phyloP scores from a whole-genome alignment of 2,329 filamentous ascomycete genomes.

The Apiospora phragmitis region DNA sequence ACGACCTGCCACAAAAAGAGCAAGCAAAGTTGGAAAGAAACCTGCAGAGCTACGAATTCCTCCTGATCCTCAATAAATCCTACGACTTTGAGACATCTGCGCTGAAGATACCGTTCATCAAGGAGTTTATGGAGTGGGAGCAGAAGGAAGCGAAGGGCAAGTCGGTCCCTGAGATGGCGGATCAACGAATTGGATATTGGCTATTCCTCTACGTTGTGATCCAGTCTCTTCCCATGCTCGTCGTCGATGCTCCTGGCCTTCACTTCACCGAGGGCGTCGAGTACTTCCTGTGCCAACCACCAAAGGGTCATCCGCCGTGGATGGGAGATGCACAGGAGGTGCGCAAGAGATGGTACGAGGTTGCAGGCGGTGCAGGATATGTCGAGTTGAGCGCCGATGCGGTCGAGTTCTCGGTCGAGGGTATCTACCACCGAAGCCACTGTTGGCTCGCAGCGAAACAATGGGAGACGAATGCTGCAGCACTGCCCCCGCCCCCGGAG shows the following conservation, averaged over 20 bases:
- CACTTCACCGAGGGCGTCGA: constrained; percentile 71
- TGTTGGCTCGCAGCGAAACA: constrained; percentile 36
- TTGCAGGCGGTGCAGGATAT: constrained; percentile 61
- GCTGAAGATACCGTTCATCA: constrained; percentile 61
- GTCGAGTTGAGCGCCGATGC: constrained; percentile 62
- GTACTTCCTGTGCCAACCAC: constrained; percentile 79
- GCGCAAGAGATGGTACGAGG: constrained; percentile 72
- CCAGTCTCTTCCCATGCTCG: constrained; percentile 75
- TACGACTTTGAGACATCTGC: constrained; percentile 75
- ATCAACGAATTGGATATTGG: constrained; percentile 77
- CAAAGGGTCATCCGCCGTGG: constrained; percentile 74
- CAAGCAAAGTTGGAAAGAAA: constrained; percentile 71
- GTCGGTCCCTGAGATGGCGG: constrained; percentile 64
- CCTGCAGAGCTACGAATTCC: constrained; percentile 77
- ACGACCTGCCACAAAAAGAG: constrained; percentile 68
- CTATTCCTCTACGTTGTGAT: constrained; percentile 78
- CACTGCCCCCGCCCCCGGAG: constrained; percentile 22
- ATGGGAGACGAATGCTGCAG: constrained; percentile 31
- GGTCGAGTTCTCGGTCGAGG: constrained; percentile 45
- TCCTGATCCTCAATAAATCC: constrained; percentile 73
- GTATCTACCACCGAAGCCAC: constrained; percentile 36
- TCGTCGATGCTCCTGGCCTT: constrained; percentile 72
- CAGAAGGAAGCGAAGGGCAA: constrained; percentile 65
- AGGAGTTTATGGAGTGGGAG: constrained; percentile 72
- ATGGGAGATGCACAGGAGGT: constrained; percentile 63